Percentiles rank a stretch among this genome's conserved stretches.
These are phyloP conservation scores for Panaeolus papilionaceus DNA, from an alignment of 768 basidiomycete species.

Conservation along the genomic window DNA sequence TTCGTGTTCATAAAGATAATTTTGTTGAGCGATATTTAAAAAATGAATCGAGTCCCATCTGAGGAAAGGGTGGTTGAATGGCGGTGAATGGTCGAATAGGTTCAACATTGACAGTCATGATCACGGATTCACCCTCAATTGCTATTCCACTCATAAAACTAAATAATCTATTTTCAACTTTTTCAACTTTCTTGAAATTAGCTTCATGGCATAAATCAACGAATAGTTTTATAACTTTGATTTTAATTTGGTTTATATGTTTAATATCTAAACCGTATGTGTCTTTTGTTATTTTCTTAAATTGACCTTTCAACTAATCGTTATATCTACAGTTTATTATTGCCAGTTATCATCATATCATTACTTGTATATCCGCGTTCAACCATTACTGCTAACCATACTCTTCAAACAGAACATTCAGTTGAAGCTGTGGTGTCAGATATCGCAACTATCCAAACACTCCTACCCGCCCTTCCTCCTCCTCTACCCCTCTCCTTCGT, in stretches of 20 bases:
- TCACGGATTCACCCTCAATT: constrained; percentile 1
- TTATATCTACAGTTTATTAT: constrained; percentile 52
- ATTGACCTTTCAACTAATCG: constrained; percentile 12
- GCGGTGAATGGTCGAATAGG: constrained; percentile 47
- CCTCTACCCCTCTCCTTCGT: constrained; percentile 36
- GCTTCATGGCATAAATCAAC: constrained; percentile 12
- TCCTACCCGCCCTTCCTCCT: constrained; percentile 51
- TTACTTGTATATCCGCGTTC: constrained; percentile 23
- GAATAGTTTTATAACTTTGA: not conserved
- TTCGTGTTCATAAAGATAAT: constrained; percentile 74
- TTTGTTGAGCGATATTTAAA: constrained; percentile 62
- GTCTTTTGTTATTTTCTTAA: constrained; percentile 22
- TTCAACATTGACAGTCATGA: constrained; percentile 19
- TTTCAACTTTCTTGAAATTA: not conserved
- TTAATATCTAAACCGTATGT: constrained; percentile 23
- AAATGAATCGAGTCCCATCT: constrained; percentile 95
- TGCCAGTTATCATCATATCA: constrained; percentile 56
- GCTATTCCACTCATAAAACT: not conserved
- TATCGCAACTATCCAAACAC: constrained; percentile 66
- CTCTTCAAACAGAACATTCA: constrained; percentile 27
- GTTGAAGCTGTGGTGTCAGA: constrained; percentile 55
- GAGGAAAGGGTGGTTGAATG: constrained; percentile 46
- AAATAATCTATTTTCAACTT: not conserved
- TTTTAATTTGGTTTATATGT: constrained; percentile 12
- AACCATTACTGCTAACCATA: constrained; percentile 5